Evolutionary conservation across 805 yeast species (phyloP), one percentile per base, ranked within the genome.

Genomic region (Pichia manshurica): DNA sequence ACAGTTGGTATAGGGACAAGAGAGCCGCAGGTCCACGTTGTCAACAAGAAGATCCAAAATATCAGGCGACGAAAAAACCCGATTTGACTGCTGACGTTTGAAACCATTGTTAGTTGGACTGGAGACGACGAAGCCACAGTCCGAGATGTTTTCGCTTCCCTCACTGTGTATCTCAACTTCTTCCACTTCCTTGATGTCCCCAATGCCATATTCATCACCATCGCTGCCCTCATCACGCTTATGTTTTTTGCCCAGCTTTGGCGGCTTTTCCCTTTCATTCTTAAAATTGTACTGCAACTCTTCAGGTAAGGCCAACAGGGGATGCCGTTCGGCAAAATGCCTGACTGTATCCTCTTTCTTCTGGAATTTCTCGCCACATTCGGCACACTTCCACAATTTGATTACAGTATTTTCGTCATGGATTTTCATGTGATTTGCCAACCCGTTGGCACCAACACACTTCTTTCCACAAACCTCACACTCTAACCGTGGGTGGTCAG

Each of bases 391-490:
- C 91, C 95, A 86, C 35, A 79, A 65, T 52, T 74, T 78, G n/a
- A 73, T 65, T 12, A 70, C 73, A 16, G 70, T 68, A 2, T 59
- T 56, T 5, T 73, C 78, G 54, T 81, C 81, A 63, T 89, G 96
- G 19, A 80, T 68, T 39, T 72, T 64, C 88, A 84, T 79, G 61
- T 90, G 96, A 69, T 82, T 78, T 16, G 73, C 66, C 43, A 88
- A 64, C 52, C 89, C 93, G 23, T 72, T 70, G 40, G 75, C 78
- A 25, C 95, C 95, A 10, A 84, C 82, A 68, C 89, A 84, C 7
- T 75, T 78, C 60, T 79, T 81, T 5, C 78, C 79, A 69, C 96
- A 89, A 1, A 77, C 54, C 0, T 63, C 56, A 66, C 95, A 87
- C 39, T 68, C 70, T 23, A 82, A 55, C 58, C 82, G 80, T 4